A percentile compares a stretch with the other conserved stretches of the same genome.
Evolutionary conservation across 768 basidiomycete species (phyloP).

Genomic region (Cystobasidium tubakii): DNA sequence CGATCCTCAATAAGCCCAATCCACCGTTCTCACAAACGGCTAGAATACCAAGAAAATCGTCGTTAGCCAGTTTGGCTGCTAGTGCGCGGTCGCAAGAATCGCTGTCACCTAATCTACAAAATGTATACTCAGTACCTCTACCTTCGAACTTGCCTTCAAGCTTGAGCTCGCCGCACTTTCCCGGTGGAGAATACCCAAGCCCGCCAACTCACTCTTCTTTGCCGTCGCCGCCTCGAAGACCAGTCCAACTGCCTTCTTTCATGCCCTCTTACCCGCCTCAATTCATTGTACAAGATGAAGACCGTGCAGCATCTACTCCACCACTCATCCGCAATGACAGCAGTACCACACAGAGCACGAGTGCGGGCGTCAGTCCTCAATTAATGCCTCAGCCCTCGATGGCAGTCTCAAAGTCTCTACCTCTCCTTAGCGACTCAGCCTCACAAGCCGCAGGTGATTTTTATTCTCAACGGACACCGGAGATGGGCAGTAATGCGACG

Average conservation of each 20-base stretch:
- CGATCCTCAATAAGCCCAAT: background rate
- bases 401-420: slow-evolving; percentile 7
- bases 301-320: background rate
- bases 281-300: background rate
- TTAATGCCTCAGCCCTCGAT: background rate
- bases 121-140: background rate
- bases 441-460: background rate
- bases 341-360: background rate
- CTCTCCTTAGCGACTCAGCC: background rate
- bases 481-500: background rate
- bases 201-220: slow-evolving; percentile 28
- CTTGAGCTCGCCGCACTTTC: background rate
- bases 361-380: background rate
- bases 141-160: background rate
- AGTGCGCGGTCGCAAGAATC: slow-evolving; percentile 1
- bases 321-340: slow-evolving; percentile 3
- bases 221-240: background rate
- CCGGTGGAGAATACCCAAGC: slow-evolving; percentile 10
- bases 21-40: background rate
- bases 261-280: slow-evolving; percentile 32
- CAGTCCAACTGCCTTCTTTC: background rate
- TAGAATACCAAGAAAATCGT: slow-evolving; percentile 30
- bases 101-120: slow-evolving; percentile 13
- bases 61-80: slow-evolving; percentile 27
- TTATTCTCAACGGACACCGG: slow-evolving; percentile 2